Evolutionary conservation across 257 asterid species (phyloP).

Genomic region (Penstemon davidsonii): DNA sequence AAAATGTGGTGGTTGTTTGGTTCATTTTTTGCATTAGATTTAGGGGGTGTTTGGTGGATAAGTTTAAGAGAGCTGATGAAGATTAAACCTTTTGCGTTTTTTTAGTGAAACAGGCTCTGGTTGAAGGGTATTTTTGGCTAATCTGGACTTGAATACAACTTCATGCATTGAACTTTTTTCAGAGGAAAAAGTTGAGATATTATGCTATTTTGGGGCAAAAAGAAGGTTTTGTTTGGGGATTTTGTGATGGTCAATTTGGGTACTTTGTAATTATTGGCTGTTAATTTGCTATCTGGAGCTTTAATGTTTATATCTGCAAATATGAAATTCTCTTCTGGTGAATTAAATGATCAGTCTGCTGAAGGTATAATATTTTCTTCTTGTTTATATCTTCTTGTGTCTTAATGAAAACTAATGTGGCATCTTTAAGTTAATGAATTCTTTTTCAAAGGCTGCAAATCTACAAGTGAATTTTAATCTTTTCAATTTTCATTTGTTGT

Average conservation of each 20-base stretch:
- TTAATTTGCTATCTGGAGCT: slow-evolving; percentile 25
- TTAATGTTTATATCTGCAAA: slow-evolving; percentile 37
- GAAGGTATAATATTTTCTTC: slow-evolving; percentile 47
- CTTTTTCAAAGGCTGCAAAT: slow-evolving; percentile 19
- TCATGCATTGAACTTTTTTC: slow-evolving; percentile 33
- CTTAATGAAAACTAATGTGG: slow-evolving; percentile 15
- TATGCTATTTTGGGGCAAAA: slow-evolving; percentile 35
- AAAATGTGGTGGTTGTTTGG: slow-evolving; percentile 6
- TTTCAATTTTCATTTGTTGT: slow-evolving; percentile 17
- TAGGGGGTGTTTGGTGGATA: background rate
- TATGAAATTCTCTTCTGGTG: slow-evolving; percentile 59
- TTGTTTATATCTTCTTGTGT: background rate
- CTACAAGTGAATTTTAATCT: slow-evolving; percentile 22
- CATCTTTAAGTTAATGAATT: slow-evolving; percentile 8
- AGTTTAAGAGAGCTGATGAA: no score
- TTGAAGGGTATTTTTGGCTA: no score
- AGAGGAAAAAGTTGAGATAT: slow-evolving; percentile 29
- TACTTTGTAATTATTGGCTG: slow-evolving; percentile 35
- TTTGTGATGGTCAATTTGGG: slow-evolving; percentile 21
- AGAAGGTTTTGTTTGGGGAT: slow-evolving; percentile 27
- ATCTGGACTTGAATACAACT: background rate
- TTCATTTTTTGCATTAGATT: slow-evolving; percentile 24
- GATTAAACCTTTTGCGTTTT: no score
- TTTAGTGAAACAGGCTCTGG: no score
- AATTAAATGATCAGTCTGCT: slow-evolving; percentile 55